These are phyloP conservation scores for Pseudocercospora eumusae DNA, from an alignment of 2,329 filamentous ascomycete species.

Conservation along the genomic window DNA sequence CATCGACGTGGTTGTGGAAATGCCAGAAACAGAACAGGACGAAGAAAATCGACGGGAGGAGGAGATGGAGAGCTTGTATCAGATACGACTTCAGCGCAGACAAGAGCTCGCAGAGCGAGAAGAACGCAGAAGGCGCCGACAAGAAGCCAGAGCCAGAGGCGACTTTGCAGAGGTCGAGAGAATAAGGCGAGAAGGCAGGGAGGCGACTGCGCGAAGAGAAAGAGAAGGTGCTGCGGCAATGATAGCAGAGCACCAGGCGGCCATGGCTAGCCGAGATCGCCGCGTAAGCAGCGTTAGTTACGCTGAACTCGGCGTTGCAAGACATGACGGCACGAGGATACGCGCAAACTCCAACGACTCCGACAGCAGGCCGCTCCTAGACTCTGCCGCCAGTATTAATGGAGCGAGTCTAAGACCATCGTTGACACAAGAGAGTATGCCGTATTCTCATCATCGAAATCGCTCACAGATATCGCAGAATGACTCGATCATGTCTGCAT, in stretches of 20 bases:
- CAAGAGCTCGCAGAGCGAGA: slow-evolving; percentile 76
- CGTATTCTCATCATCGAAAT: slow-evolving; percentile 44
- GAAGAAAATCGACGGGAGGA: slow-evolving; percentile 77
- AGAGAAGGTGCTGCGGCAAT: slow-evolving; percentile 46
- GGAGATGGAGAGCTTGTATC: slow-evolving; percentile 91
- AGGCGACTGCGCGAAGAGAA: slow-evolving; percentile 50
- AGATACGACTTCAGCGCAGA: slow-evolving; percentile 78
- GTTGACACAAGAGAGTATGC: slow-evolving; percentile 29
- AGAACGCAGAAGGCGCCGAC: slow-evolving; percentile 66
- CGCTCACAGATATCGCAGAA: slow-evolving; percentile 44
- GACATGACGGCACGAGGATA: slow-evolving; percentile 74
- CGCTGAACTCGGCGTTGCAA: slow-evolving; percentile 71
- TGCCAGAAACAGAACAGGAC: slow-evolving; percentile 76
- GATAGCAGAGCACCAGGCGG: slow-evolving; percentile 62
- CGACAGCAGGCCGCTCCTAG: slow-evolving; percentile 69
- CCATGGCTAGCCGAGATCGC: slow-evolving; percentile 57
- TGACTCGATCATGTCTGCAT: slow-evolving; percentile 45
- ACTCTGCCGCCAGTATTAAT: slow-evolving; percentile 67
- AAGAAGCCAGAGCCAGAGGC: slow-evolving; percentile 70
- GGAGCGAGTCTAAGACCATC: slow-evolving; percentile 36
- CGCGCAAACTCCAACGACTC: slow-evolving; percentile 73
- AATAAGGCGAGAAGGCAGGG: slow-evolving; percentile 59
- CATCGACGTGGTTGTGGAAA: slow-evolving; percentile 86
- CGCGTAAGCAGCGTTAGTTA: slow-evolving; percentile 76
- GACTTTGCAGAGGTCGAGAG: slow-evolving; percentile 70